phyloP scores from a whole-genome alignment of 2,329 filamentous ascomycete genomes.

The Cyphellophora attinorum region DNA sequence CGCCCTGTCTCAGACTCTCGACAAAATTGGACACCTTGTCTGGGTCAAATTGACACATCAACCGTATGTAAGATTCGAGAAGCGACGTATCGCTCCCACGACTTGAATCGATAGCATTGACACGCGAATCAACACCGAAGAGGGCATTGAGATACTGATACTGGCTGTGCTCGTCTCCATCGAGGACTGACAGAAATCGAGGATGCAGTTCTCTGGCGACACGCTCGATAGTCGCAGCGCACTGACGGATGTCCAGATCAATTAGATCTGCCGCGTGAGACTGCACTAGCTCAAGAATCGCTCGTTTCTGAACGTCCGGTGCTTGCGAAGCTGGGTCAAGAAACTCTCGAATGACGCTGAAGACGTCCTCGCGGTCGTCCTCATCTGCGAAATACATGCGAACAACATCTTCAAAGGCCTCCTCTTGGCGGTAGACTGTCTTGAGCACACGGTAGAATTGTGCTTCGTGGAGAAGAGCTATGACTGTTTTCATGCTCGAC shows the following conservation, averaged over 20 bases:
- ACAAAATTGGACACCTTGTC: slow-evolving; percentile 79
- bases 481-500: slow-evolving; percentile 64
- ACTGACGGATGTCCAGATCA: slow-evolving; percentile 53
- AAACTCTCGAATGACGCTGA: slow-evolving; percentile 68
- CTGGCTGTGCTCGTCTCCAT: slow-evolving; percentile 54
- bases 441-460: slow-evolving; percentile 89
- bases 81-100: slow-evolving; percentile 25
- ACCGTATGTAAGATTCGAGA: slow-evolving; percentile 73
- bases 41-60: slow-evolving; percentile 83
- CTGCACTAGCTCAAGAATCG: slow-evolving; percentile 59
- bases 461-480: slow-evolving; percentile 68
- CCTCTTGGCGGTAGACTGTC: slow-evolving; percentile 70
- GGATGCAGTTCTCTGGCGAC: slow-evolving; percentile 57
- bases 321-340: slow-evolving; percentile 56
- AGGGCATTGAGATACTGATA: slow-evolving; percentile 69
- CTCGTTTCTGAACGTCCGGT: slow-evolving; percentile 59
- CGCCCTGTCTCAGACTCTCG: slow-evolving; percentile 61
- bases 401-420: slow-evolving; percentile 68
- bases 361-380: slow-evolving; percentile 64
- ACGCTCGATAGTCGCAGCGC: slow-evolving; percentile 56
- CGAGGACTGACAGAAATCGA: slow-evolving; percentile 53
- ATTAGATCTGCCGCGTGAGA: slow-evolving; percentile 58
- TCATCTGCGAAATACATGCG: slow-evolving; percentile 77
- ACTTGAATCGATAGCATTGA: background rate
- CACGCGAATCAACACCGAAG: slow-evolving; percentile 47